Evolutionary conservation across 176 grass and related monocot species (phyloP).

Genomic region (Juncus inflexus): DNA sequence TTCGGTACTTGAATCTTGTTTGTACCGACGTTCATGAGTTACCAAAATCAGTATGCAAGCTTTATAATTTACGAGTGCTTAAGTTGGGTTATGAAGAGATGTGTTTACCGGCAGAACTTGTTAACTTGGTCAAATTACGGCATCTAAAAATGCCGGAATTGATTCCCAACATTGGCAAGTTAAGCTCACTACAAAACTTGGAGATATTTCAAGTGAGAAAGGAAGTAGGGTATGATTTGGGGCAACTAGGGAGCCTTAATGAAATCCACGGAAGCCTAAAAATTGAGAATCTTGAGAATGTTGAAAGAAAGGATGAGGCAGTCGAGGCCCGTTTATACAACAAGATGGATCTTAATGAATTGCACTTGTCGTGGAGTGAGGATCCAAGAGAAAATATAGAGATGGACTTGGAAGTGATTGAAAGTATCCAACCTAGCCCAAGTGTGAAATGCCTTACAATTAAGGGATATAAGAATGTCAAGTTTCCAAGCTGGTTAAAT

Average conservation of each 20-base stretch:
- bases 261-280: not conserved
- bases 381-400: not conserved
- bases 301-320: slow-evolving; percentile 26
- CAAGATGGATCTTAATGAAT: slow-evolving; percentile 17
- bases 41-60: slow-evolving; percentile 19
- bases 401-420: not conserved
- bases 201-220: not conserved
- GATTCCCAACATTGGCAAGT: not conserved
- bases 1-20: slow-evolving; percentile 16
- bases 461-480: not conserved
- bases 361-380: not conserved
- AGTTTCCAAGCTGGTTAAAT: not conserved
- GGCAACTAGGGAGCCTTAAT: slow-evolving; percentile 27
- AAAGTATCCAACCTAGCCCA: not conserved
- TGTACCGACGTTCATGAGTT: not conserved
- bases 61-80: slow-evolving; percentile 38
- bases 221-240: slow-evolving; percentile 3
- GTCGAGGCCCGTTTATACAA: slow-evolving; percentile 1
- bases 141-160: not conserved
- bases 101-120: not conserved
- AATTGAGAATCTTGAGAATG: slow-evolving; percentile 23
- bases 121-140: slow-evolving; percentile 16
- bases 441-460: not conserved
- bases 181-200: slow-evolving; percentile 21
- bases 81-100: not conserved